Base-by-base conservation (phyloP, 306 rosid genomes). In the Acacia crassicarpa region DNA sequence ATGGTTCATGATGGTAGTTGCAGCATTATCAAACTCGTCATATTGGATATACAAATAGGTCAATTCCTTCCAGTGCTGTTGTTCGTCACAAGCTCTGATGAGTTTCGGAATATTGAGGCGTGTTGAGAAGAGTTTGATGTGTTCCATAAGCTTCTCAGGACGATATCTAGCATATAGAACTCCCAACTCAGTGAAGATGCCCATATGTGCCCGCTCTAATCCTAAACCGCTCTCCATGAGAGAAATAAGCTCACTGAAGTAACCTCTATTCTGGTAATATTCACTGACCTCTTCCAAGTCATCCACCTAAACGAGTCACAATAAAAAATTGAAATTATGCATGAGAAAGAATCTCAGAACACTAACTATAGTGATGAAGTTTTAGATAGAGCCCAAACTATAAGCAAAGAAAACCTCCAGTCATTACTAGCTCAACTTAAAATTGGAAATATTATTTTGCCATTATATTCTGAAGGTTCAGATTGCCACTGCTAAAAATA, bases 201-300 rank as follows among this genome's bases (percentile, higher is more conserved):
- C 99, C 99, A 96, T 96, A 82, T 94, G 99, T 23, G 99, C 99
- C 16, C 99, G 97, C 79, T 96, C 99, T 72, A 96, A 89, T 70
- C 99, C 99, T 73, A 96, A 86, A 81, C 99, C 99, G 79, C 99
- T 96, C 90, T 96, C 99, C 99, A 96, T 96, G 22, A 96, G 97
- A 84, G 99, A 96, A 65, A 96, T 96, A 32, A 96, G 88, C 89
- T 96, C 98, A 40, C 89, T 92, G 92, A 96, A 96, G 85, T 93
- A 92, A 81, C 99, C 99, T 89, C 98, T 94, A 32, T 96, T 96
- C 89, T 96, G 99, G 88, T 96, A 96, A 90, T 89, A 96, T 81
- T 96, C 99, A 83, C 99, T 96, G 87, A 96, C 98, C 85, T 96
- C 99, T 76, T 96, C 99, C 93, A 96, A 88, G 89, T 96, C 98